These are phyloP conservation scores for Endotrypanum monterogeii DNA, from an alignment of 208 protist genomes.

Conservation along the genomic window DNA sequence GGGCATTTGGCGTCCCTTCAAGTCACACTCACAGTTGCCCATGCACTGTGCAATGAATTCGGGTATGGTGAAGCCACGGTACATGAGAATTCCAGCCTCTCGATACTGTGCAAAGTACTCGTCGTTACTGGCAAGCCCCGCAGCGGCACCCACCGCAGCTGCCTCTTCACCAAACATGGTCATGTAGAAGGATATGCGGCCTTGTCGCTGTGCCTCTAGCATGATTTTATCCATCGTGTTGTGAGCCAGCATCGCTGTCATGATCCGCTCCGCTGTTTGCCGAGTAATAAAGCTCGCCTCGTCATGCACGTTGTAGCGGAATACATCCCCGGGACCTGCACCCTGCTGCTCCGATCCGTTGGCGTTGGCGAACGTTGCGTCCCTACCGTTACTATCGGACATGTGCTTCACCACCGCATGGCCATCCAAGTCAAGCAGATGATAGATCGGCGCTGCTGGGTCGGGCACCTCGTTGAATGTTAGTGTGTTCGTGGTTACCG, in stretches of 20 bases:
- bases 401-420: constrained; percentile 23
- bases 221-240: constrained; percentile 94
- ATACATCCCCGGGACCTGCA: constrained; percentile 26
- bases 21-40: constrained; percentile 83
- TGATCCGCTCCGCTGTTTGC: constrained; percentile 75
- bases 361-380: not conserved
- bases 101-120: constrained; percentile 96
- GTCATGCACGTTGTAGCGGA: constrained; percentile 26
- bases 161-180: constrained; percentile 96
- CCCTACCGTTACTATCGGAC: constrained; percentile 3
- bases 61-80: constrained; percentile 90
- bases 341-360: constrained; percentile 3
- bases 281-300: constrained; percentile 28
- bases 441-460: constrained; percentile 54
- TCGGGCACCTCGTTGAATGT: constrained; percentile 44
- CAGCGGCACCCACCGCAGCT: constrained; percentile 87
- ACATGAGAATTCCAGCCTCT: constrained; percentile 78
- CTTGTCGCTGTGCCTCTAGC: constrained; percentile 94
- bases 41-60: constrained; percentile 97
- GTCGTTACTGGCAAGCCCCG: constrained; percentile 89
- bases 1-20: constrained; percentile 97
- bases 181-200: constrained; percentile 98
- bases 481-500: constrained; percentile 49
- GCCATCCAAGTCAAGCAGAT: constrained; percentile 67
- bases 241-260: constrained; percentile 91